phyloP scores from a whole-genome alignment of 805 yeast genomes.

The Tetrapisispora iriomotensis region DNA sequence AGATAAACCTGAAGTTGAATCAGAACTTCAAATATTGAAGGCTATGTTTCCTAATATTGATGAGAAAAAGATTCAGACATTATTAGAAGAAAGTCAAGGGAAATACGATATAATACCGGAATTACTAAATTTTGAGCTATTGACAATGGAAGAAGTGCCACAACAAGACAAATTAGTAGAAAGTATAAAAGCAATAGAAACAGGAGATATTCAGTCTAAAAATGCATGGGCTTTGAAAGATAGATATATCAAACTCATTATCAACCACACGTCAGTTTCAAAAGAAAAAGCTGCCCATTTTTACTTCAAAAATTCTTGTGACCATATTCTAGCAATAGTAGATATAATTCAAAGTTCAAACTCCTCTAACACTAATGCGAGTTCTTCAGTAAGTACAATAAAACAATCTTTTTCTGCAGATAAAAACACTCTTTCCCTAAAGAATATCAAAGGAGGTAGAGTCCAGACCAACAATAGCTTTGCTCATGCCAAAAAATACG shows the following conservation, averaged over 20 bases:
- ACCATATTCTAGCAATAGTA: constrained; percentile 29
- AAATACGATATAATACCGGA: constrained; percentile 13
- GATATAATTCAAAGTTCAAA: constrained; percentile 23
- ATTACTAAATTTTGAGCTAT: constrained; percentile 12
- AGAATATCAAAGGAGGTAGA: constrained; percentile 27
- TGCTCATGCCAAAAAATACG: constrained; percentile 8
- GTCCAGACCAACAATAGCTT: constrained; percentile 28
- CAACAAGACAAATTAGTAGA: constrained; percentile 5
- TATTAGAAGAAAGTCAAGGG: constrained; percentile 24
- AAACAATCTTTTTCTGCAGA: too few species aligned
- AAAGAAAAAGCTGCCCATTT: constrained; percentile 15
- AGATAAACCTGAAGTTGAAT: too few species aligned
- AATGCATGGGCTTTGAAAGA: constrained; percentile 12
- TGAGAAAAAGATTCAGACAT: constrained; percentile 21
- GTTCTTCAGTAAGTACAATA: background rate
- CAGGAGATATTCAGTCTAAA: too few species aligned
- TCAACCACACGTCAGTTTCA: constrained; percentile 13
- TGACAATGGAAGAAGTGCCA: constrained; percentile 10
- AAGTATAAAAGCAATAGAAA: constrained; percentile 1
- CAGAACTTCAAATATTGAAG: constrained; percentile 14
- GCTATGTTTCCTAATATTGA: constrained; percentile 40
- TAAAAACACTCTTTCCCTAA: too few species aligned
- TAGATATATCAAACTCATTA: constrained; percentile 15
- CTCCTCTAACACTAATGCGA: background rate
- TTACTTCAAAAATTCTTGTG: constrained; percentile 24